phyloP scores from a whole-genome alignment of 495 filamentous ascomycete species.

The Zalerion maritima region DNA sequence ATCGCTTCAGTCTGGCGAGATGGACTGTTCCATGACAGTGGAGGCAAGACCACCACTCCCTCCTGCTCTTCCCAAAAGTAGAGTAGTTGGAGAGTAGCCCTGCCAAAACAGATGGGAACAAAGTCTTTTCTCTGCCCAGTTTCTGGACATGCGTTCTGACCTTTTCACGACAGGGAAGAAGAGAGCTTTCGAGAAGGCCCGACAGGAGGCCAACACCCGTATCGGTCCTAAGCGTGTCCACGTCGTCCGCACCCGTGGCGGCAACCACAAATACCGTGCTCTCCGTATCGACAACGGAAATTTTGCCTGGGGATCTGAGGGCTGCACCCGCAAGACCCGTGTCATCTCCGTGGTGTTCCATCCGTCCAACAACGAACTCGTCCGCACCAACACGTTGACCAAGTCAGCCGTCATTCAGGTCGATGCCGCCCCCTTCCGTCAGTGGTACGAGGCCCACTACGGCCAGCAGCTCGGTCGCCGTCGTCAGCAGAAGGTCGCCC shows the following conservation, averaged over 20 bases:
- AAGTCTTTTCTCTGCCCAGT: constrained; percentile 4
- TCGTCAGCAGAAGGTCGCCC: constrained; percentile 73
- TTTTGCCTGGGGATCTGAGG: constrained; percentile 98
- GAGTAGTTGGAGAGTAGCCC: constrained; percentile 4
- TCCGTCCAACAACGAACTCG: constrained; percentile 99
- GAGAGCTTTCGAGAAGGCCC: constrained; percentile 98
- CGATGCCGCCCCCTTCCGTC: constrained; percentile 95
- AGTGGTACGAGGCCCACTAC: constrained; percentile 99
- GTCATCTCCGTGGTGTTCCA: constrained; percentile 96
- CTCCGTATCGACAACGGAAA: constrained; percentile 98
- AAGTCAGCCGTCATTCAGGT: constrained; percentile 96
- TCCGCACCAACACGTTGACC: constrained; percentile 99
- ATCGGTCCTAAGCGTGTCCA: constrained; percentile 98
- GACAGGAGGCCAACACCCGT: constrained; percentile 97
- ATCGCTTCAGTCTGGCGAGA: no score
- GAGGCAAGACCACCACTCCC: no score
- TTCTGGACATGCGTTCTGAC: constrained; percentile 43
- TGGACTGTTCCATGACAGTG: no score
- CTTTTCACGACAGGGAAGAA: constrained; percentile 51
- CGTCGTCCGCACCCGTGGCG: constrained; percentile 94
- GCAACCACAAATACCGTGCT: constrained; percentile 98
- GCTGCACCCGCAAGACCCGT: constrained; percentile 92
- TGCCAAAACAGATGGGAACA: constrained; percentile 13
- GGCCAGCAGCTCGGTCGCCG: constrained; percentile 74
- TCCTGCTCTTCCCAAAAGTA: constrained; percentile 4